Conservation (phyloP, 208 protist genomes). For the Baffinella frigidus region DNA sequence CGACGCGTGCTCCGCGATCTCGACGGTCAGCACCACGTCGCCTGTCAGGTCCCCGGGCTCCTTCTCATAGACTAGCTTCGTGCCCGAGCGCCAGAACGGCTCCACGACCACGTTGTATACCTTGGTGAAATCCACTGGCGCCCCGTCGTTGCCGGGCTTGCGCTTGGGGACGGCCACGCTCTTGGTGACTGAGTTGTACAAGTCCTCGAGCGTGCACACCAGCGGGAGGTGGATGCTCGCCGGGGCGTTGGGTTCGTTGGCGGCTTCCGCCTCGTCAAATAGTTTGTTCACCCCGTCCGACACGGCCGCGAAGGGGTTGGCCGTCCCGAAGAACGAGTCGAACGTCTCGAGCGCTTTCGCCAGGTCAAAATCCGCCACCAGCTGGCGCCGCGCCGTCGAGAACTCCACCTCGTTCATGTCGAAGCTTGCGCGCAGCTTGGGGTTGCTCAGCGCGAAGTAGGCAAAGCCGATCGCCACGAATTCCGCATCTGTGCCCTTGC, state of each 20-base stretch:
- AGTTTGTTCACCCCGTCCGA: slow-evolving; percentile 10
- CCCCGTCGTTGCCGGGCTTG: neutral
- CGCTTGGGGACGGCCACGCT: neutral
- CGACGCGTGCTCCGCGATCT: neutral
- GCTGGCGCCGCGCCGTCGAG: neutral
- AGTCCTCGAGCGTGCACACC: slow-evolving; percentile 33
- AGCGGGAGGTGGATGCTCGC: neutral
- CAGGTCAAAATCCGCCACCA: neutral
- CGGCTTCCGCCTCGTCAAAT: neutral
- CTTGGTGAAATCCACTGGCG: slow-evolving; percentile 8
- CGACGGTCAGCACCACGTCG: slow-evolving; percentile 9
- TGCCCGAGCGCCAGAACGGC: neutral
- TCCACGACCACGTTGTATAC: neutral
- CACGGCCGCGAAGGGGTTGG: slow-evolving; percentile 26
- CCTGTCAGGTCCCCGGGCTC: slow-evolving; percentile 11
- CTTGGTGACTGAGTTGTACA: slow-evolving; percentile 17
- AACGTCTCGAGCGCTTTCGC: slow-evolving; percentile 6
- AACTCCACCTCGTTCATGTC: slow-evolving; percentile 38
- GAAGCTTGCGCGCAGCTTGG: slow-evolving; percentile 6
- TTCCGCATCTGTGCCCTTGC: slow-evolving; percentile 26
- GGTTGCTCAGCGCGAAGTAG: neutral
- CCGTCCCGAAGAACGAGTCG: slow-evolving; percentile 19
- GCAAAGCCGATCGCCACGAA: neutral
- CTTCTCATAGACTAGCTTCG: slow-evolving; percentile 35
- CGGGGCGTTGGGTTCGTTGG: neutral